phyloP scores from a whole-genome alignment of 495 filamentous ascomycete genomes.

The Umbilicaria muhlenbergii region DNA sequence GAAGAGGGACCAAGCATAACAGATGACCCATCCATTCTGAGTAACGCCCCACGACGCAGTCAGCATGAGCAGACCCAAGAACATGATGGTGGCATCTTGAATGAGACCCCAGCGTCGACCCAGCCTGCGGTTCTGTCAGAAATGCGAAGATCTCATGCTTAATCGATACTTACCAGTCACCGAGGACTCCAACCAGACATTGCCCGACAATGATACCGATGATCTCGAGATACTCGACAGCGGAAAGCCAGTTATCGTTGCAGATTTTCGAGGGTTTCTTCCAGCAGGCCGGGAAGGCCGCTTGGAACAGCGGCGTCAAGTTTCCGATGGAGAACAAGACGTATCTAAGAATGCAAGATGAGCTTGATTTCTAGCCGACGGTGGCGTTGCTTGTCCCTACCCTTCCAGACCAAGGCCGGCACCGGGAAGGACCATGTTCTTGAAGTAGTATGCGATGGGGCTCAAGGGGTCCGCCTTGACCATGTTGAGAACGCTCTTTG shows the following conservation, averaged over 20 bases:
- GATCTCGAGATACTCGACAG: conserved; percentile 75
- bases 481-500: conserved; percentile 55
- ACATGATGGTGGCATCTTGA: conserved; percentile 88
- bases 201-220: conserved; percentile 81
- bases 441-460: conserved; percentile 67
- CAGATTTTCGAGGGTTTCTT: conserved; percentile 38
- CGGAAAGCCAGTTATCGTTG: conserved; percentile 54
- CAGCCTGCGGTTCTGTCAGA: conserved; percentile 30
- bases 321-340: conserved; percentile 93
- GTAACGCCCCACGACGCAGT: conserved; percentile 72
- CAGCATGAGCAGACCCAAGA: conserved; percentile 73
- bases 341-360: conserved; percentile 30
- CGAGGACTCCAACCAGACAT: conserved; percentile 51
- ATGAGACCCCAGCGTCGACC: conserved; percentile 86
- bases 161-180: conserved; percentile 32
- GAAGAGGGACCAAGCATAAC: conserved; percentile 80
- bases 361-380: background rate
- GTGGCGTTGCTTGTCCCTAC: conserved; percentile 14
- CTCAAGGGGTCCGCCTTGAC: conserved; percentile 64
- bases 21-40: conserved; percentile 81
- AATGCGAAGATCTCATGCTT: background rate
- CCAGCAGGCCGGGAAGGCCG: conserved; percentile 64
- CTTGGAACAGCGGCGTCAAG: conserved; percentile 56
- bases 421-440: conserved; percentile 77
- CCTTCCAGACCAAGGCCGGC: conserved; percentile 80